A percentile compares a stretch with the other conserved stretches of the same genome.
phyloP scores from a whole-genome alignment of 768 basidiomycete genomes.

The Leccinum boreale region DNA sequence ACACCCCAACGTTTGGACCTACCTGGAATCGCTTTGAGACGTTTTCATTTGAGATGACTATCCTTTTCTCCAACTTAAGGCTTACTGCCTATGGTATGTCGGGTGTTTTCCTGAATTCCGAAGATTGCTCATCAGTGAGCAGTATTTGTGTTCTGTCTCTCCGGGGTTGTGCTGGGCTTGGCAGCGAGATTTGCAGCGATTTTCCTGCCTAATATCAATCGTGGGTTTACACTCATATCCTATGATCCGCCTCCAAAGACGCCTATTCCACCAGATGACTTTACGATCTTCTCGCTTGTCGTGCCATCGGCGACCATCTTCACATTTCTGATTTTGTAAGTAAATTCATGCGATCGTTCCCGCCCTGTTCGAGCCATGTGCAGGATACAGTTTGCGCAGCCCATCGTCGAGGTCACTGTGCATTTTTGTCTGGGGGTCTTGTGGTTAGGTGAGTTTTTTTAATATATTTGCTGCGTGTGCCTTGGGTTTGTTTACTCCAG shows the following conservation, averaged over 20 bases:
- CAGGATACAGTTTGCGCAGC: slow-evolving; percentile 71
- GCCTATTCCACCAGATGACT: slow-evolving; percentile 50
- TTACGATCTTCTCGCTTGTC: slow-evolving; percentile 65
- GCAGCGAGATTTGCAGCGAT: slow-evolving; percentile 62
- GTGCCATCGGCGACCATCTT: slow-evolving; percentile 66
- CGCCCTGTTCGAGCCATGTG: slow-evolving; percentile 1
- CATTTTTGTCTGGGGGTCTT: slow-evolving; percentile 56
- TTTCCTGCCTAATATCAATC: slow-evolving; percentile 63
- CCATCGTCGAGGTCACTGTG: slow-evolving; percentile 54
- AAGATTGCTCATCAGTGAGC: slow-evolving; percentile 22
- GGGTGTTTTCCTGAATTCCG: neutral
- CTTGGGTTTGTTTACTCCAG: slow-evolving; percentile 5
- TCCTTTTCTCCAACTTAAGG: slow-evolving; percentile 57
- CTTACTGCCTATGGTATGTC: slow-evolving; percentile 48
- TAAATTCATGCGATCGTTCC: neutral
- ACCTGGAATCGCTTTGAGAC: neutral
- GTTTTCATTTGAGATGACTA: slow-evolving; percentile 43
- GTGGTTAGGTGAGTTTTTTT: slow-evolving; percentile 59
- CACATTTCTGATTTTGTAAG: slow-evolving; percentile 56
- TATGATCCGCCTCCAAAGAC: neutral
- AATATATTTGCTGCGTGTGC: neutral
- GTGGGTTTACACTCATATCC: slow-evolving; percentile 38
- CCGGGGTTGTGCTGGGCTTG: slow-evolving; percentile 61
- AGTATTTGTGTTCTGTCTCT: slow-evolving; percentile 39
- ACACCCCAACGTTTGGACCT: slow-evolving; percentile 1